phyloP scores from a whole-genome alignment of 805 yeast genomes.

The Starmerella tilneyi region DNA sequence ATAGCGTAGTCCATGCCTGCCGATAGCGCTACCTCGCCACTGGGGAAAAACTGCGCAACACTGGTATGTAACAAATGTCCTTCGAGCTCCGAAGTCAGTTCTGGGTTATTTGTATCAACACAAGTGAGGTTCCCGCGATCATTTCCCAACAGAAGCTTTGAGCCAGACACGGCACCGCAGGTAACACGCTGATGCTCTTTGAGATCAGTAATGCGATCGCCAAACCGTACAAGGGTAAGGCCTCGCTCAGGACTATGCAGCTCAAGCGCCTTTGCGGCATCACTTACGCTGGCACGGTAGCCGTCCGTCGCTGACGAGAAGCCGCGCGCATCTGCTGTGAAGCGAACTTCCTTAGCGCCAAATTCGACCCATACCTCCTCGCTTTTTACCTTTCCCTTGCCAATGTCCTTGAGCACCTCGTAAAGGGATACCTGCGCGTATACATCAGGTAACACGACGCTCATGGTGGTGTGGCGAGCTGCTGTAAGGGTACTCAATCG shows the following conservation, averaged over 20 bases:
- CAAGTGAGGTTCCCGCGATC: constrained; percentile 10
- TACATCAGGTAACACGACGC: constrained; percentile 18
- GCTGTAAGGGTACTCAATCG: no score
- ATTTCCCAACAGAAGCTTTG: constrained; percentile 12
- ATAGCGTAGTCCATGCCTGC: constrained; percentile 50
- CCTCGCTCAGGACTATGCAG: constrained; percentile 7
- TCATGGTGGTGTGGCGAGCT: no score
- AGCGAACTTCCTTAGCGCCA: constrained; percentile 17
- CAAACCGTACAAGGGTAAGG: constrained; percentile 6
- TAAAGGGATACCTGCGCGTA: constrained; percentile 40
- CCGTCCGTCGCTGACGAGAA: constrained; percentile 13
- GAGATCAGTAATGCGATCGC: constrained; percentile 2
- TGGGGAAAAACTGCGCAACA: constrained; percentile 46
- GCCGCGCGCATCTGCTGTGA: constrained; percentile 16
- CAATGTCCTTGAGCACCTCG: constrained; percentile 37
- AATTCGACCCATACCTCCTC: constrained; percentile 38
- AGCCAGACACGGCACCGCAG: constrained; percentile 12
- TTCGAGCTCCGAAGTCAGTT: constrained; percentile 25
- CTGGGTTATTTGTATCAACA: constrained; percentile 3
- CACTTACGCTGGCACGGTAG: constrained; percentile 20
- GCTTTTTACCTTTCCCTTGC: constrained; percentile 20
- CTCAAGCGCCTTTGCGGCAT: constrained; percentile 17
- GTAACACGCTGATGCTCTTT: constrained; percentile 4
- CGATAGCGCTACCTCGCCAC: constrained; percentile 50
- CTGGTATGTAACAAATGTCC: constrained; percentile 47